phyloP scores from a whole-genome alignment of 352 stramenopile species.

The Phytophthora niederhauseri region DNA sequence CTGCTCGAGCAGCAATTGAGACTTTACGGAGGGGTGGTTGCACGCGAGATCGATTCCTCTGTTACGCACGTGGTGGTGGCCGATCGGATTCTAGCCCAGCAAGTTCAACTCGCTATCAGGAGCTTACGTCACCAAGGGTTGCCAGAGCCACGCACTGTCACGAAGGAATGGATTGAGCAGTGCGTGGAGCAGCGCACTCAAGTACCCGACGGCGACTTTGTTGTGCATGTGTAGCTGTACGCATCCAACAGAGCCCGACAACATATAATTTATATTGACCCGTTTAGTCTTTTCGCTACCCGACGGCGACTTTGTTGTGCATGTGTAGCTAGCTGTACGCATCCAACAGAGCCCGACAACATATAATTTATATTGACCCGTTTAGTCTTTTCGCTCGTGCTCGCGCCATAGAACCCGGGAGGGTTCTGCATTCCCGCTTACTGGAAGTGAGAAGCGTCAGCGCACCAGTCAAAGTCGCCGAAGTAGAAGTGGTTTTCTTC shows the following conservation, averaged over 20 bases:
- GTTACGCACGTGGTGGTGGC: conserved; percentile 74
- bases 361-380: conserved; percentile 49
- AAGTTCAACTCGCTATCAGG: conserved; percentile 53
- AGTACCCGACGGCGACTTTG: conserved; percentile 59
- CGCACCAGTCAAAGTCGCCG: conserved; percentile 81
- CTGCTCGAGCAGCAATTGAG: conserved; percentile 64
- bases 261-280: conserved; percentile 51
- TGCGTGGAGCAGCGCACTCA: conserved; percentile 55
- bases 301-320: conserved; percentile 58
- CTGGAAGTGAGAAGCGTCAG: conserved; percentile 53
- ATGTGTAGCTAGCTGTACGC: conserved; percentile 45
- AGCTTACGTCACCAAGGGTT: conserved; percentile 46
- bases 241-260: conserved; percentile 11
- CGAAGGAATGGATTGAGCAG: conserved; percentile 63
- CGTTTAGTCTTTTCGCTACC: conserved; percentile 32
- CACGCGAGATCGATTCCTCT: conserved; percentile 38
- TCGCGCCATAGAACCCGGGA: not conserved
- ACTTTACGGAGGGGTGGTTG: conserved; percentile 59
- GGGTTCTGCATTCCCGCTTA: conserved; percentile 17
- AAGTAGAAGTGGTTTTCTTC: conserved; percentile 54
- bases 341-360: conserved; percentile 16
- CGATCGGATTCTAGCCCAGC: conserved; percentile 38
- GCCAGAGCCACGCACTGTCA: conserved; percentile 61
- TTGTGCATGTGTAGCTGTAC: conserved; percentile 51
- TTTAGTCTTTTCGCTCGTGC: conserved; percentile 5